These are phyloP conservation scores for Cucurbita pepo DNA, from an alignment of 306 rosid genomes.

Conservation along the genomic window DNA sequence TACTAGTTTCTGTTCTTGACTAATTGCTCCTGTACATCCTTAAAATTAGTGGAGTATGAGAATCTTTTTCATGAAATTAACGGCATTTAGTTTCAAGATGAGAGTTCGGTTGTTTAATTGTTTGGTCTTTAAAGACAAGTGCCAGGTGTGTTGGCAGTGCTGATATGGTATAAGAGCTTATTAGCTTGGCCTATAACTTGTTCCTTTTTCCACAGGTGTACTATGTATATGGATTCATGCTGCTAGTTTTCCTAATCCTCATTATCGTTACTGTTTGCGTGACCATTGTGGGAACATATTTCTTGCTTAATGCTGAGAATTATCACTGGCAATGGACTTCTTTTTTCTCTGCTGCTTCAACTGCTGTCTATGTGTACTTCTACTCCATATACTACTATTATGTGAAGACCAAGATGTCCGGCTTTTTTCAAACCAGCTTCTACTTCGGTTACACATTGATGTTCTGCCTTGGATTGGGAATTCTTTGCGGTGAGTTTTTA, in stretches of 20 bases:
- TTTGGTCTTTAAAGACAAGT: not conserved
- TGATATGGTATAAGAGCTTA: not conserved
- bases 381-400: slow-evolving; percentile 88
- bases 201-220: slow-evolving; percentile 61
- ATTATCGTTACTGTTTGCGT: slow-evolving; percentile 85
- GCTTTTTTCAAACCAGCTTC: slow-evolving; percentile 98
- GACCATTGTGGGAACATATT: slow-evolving; percentile 97
- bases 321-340: slow-evolving; percentile 99
- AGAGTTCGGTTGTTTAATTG: not conserved
- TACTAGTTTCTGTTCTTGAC: not conserved
- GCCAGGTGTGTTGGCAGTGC: not conserved
- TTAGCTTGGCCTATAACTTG: not conserved
- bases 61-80: not conserved
- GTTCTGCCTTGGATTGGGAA: slow-evolving; percentile 97
- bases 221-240: slow-evolving; percentile 98
- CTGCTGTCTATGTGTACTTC: slow-evolving; percentile 86
- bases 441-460: slow-evolving; percentile 96
- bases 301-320: slow-evolving; percentile 95
- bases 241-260: slow-evolving; percentile 89
- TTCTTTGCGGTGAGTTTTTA: slow-evolving; percentile 74
- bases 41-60: not conserved
- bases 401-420: slow-evolving; percentile 99
- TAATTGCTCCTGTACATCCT: not conserved
- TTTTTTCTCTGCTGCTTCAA: slow-evolving; percentile 98
- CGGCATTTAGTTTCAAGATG: not conserved